Base-by-base conservation (phyloP, 23 red algal genomes). In the Pyropia yezoensis region DNA sequence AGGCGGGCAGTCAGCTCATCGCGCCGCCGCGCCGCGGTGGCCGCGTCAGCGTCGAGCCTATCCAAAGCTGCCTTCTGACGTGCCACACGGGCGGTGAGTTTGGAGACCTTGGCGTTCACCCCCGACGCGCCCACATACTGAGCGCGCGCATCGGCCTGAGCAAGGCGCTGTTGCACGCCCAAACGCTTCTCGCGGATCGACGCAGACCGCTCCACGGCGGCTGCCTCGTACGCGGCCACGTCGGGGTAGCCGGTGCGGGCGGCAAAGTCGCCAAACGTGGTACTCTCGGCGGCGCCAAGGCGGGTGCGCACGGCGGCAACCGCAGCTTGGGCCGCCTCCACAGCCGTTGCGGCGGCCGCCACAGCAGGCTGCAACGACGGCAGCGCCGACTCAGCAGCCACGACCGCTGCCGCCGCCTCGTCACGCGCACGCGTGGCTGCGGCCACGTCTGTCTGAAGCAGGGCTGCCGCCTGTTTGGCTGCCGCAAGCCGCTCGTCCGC, bases 191-290 rank as follows among this genome's bases (percentile, higher is more conserved):
- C 64, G 53, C 76, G 34, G 20, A 89, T 27, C 24, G 69, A 78
- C 49, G 62, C 60, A 19, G 76, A 74, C 74, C 78, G 76, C 62
- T 66, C 63, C 6, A 89, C 67, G 52, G 77, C 76, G 28, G 70
- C 69, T 27, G 67, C 75, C 59, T 90, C 86, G 65, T 80, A 90
- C 63, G 79, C 75, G 19, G 73, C 74, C 20, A 90, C 73, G 53
- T 53, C 62, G 57, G 74, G 74, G 7, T 76, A 30, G n/a, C 71
- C 67, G 28, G 73, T 66, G 26, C 77, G 75, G 22, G n/a, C 3
- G n/a, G 66, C 58, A 72, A 90, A 90, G 57, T 81, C 86, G 6
- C 71, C 73, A 59, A 90, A 90, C 14, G 80, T 25, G 47, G 74
- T 72, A 61, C 74, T 74, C 70, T 90, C 86, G 11, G 80, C 34